These are phyloP conservation scores for Peronospora farinosa DNA, from an alignment of 352 stramenopile species.

Conservation along the genomic window DNA sequence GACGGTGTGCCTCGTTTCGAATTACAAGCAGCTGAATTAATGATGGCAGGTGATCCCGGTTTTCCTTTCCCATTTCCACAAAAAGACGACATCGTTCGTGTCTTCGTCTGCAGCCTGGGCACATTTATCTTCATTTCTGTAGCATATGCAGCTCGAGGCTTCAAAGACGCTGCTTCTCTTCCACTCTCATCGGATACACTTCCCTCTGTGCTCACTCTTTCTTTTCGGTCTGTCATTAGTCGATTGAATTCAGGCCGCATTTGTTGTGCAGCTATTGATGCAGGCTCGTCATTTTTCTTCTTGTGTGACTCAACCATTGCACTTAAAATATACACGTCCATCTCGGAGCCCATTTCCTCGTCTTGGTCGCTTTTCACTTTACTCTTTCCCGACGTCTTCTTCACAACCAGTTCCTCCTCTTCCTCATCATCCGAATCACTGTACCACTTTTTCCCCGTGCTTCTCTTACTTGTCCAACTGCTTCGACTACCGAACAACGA, in stretches of 20 bases:
- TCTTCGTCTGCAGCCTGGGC: slow-evolving; percentile 62
- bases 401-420: slow-evolving; percentile 3
- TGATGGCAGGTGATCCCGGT: slow-evolving; percentile 2
- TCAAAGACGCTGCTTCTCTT: slow-evolving; percentile 7
- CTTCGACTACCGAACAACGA: slow-evolving; percentile 12
- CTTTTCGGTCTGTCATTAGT: slow-evolving; percentile 11
- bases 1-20: slow-evolving; percentile 10
- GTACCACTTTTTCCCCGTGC: slow-evolving; percentile 40
- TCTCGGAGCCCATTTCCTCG: slow-evolving; percentile 22
- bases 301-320: slow-evolving; percentile 15
- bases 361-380: slow-evolving; percentile 6
- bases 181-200: slow-evolving; percentile 12
- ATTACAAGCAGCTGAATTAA: slow-evolving; percentile 5
- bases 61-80: slow-evolving; percentile 27
- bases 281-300: slow-evolving; percentile 5
- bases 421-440: slow-evolving; percentile 45
- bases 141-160: slow-evolving; percentile 13
- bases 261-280: slow-evolving; percentile 8
- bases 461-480: slow-evolving; percentile 25
- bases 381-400: slow-evolving; percentile 10
- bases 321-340: slow-evolving; percentile 23
- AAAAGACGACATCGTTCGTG: slow-evolving; percentile 59
- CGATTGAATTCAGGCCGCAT: slow-evolving; percentile 16
- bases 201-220: not conserved
- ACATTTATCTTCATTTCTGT: slow-evolving; percentile 41